Evolutionary conservation across 805 yeast genomes (phyloP), one percentile per base, ranked within the genome.

Genomic region (Candida gorgasii): DNA sequence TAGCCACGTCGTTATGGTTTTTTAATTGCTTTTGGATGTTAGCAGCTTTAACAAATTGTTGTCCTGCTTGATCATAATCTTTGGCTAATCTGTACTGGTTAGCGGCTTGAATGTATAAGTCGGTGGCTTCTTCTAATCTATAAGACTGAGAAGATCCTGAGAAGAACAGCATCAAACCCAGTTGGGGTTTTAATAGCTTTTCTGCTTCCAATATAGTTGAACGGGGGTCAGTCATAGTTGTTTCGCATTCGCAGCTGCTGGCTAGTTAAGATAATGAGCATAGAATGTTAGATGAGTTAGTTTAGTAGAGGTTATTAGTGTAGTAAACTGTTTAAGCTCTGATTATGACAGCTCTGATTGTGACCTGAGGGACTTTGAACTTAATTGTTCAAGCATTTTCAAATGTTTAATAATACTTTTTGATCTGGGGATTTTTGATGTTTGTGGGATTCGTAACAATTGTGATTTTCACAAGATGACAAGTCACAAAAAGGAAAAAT

Each of bases 101-200:
- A n/a, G 95, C 99, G 2, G 99, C 99, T 63, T 90, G 95, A 16
- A 84, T 73, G 59, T 83, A 92, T 20, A 88, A 66, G 50, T 93
- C 99, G 3, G 90, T 84, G 3, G 99, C 98, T 50, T 93, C 99
- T 59, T 93, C 99, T 40, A 71, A 78, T 47, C 87, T 76, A 48
- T 77, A 74, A 3, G 81, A 67, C 24, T 76, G 73, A 8, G 84
- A 74, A 1, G 84, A 76, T 3, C 92, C 85, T 40, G 89, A 76
- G 15, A 85, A 55, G 43, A 69, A 63, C 47, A 79, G 76, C 51
- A 90, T 78, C 47, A 86, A 75, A 4, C 96, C 95, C 22, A 81
- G 71, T 34, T 84, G 77, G 14, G 88, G 84, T 54, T 78, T 78
- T 44, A 60, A 53, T 38, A 70, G 44, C 56, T 69, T 69, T 37